A percentile compares a stretch with the other conserved stretches of the same genome.
phyloP scores from a whole-genome alignment of 345 rosid species.

The Raphanus sativus region DNA sequence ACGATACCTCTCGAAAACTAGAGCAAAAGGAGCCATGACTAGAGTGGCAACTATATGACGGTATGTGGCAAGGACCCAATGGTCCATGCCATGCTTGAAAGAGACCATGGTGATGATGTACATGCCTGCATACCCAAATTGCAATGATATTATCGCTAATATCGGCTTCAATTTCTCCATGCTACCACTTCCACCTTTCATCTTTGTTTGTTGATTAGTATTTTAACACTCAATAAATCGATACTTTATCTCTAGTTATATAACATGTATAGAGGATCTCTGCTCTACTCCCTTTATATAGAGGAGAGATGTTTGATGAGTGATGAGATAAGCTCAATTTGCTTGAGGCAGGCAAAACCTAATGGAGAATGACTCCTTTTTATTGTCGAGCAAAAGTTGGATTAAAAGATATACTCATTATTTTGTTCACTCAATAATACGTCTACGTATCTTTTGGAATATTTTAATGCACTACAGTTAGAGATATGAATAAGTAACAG shows the following conservation, averaged over 20 bases:
- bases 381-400: slow-evolving; percentile 37
- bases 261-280: not conserved
- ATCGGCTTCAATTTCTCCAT: slow-evolving; percentile 57
- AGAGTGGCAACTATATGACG: slow-evolving; percentile 73
- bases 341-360: slow-evolving; percentile 40
- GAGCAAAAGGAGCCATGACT: slow-evolving; percentile 77
- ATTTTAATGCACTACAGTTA: slow-evolving; percentile 29
- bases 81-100: slow-evolving; percentile 73
- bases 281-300: slow-evolving; percentile 9
- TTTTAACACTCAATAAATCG: not conserved
- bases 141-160: slow-evolving; percentile 69
- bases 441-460: slow-evolving; percentile 44
- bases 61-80: slow-evolving; percentile 68
- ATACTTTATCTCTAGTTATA: slow-evolving; percentile 20
- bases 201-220: not conserved
- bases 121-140: slow-evolving; percentile 92
- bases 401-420: slow-evolving; percentile 33
- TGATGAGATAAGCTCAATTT: slow-evolving; percentile 33
- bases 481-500: slow-evolving; percentile 27
- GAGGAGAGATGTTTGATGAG: slow-evolving; percentile 30
- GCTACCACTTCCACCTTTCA: slow-evolving; percentile 35
- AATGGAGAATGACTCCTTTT: slow-evolving; percentile 36
- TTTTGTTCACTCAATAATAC: slow-evolving; percentile 43
- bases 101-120: slow-evolving; percentile 72
- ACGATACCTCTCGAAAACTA: slow-evolving; percentile 73